phyloP scores from a whole-genome alignment of 495 filamentous ascomycete species.

The Daldinia concentrica region DNA sequence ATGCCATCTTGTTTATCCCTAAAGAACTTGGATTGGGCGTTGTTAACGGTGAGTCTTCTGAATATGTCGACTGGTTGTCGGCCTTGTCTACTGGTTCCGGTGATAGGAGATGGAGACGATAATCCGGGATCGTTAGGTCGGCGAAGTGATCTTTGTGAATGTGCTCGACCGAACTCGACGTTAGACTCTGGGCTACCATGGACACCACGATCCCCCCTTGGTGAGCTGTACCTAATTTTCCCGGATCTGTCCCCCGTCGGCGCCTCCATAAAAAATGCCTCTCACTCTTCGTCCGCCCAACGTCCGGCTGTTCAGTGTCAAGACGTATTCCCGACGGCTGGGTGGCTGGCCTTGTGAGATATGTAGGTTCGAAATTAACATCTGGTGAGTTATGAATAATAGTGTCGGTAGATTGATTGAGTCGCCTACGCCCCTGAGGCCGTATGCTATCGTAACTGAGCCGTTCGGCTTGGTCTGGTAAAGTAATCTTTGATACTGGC shows the following conservation, averaged over 20 bases:
- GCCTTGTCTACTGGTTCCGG: slow-evolving; percentile 20
- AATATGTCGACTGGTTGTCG: slow-evolving; percentile 29
- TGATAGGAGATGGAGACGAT: slow-evolving; percentile 39
- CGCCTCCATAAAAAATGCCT: slow-evolving; percentile 49
- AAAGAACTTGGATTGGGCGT: slow-evolving; percentile 21
- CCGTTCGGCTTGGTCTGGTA: slow-evolving; percentile 31
- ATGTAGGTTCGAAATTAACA: background rate
- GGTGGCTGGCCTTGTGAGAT: slow-evolving; percentile 15
- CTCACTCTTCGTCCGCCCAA: slow-evolving; percentile 26
- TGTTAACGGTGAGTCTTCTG: slow-evolving; percentile 22
- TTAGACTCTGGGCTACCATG: slow-evolving; percentile 19
- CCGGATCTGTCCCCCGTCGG: slow-evolving; percentile 40
- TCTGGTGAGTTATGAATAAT: slow-evolving; percentile 39
- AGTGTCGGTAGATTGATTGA: slow-evolving; percentile 38
- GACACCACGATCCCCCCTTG: slow-evolving; percentile 21
- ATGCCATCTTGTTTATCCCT: slow-evolving; percentile 17
- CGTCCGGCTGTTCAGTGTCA: slow-evolving; percentile 5
- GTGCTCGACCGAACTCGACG: slow-evolving; percentile 21
- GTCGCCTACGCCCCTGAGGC: slow-evolving; percentile 3
- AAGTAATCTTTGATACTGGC: slow-evolving; percentile 29
- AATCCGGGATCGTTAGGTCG: slow-evolving; percentile 42
- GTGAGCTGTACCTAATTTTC: slow-evolving; percentile 17
- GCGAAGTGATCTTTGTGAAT: slow-evolving; percentile 37
- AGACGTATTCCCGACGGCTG: slow-evolving; percentile 15
- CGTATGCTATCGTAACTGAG: slow-evolving; percentile 32